phyloP scores from a whole-genome alignment of 1,284 basidiomycete genomes.

The Tilletia horrida region DNA sequence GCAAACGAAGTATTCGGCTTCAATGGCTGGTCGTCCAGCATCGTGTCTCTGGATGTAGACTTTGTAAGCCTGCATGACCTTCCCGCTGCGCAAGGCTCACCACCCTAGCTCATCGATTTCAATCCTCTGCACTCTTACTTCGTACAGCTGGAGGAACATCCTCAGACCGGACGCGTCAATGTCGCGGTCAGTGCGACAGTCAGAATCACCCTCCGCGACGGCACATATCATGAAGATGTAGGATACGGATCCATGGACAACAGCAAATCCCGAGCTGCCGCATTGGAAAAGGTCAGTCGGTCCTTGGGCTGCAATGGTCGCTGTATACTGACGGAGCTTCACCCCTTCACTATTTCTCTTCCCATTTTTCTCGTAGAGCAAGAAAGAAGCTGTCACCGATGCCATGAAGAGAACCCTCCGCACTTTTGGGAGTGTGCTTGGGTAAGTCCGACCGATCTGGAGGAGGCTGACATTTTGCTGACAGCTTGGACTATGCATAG shows the following conservation, averaged over 20 bases:
- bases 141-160: constrained; percentile 57
- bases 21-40: constrained; percentile 90
- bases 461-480: neutral
- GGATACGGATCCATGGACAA: constrained; percentile 88
- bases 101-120: no score
- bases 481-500: neutral
- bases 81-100: neutral
- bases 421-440: constrained; percentile 88
- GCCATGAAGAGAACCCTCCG: constrained; percentile 83
- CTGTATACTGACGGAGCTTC: neutral
- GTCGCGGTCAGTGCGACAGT: constrained; percentile 82
- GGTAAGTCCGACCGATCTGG: constrained; percentile 54
- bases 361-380: no score
- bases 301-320: no score
- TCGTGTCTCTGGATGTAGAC: constrained; percentile 72
- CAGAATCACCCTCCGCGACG: constrained; percentile 80
- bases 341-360: no score
- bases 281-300: constrained; percentile 79
- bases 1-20: constrained; percentile 98
- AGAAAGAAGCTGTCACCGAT: constrained; percentile 96
- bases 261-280: constrained; percentile 74
- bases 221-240: constrained; percentile 73
- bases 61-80: constrained; percentile 56
- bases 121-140: no score
- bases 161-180: constrained; percentile 63